These are phyloP conservation scores for Platanus orientalis DNA, from an alignment of 164 flowering plant genomes.

Conservation along the genomic window DNA sequence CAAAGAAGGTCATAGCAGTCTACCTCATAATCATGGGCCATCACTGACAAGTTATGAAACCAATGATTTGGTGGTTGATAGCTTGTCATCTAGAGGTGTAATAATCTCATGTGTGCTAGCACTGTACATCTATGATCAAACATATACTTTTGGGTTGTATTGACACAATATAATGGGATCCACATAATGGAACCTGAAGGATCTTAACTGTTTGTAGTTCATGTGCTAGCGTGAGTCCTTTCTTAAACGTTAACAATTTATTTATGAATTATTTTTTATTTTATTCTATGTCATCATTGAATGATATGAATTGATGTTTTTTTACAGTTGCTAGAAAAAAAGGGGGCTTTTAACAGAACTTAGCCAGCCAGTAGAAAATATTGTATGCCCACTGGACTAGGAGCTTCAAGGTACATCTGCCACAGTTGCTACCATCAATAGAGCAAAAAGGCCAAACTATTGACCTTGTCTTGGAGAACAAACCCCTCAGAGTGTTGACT, in stretches of 20 bases:
- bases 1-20: constrained; percentile 9
- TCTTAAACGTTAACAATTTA: background rate
- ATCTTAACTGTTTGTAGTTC: background rate
- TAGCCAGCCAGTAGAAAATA: constrained; percentile 60
- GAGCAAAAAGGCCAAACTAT: constrained; percentile 79
- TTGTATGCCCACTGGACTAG: constrained; percentile 71
- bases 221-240: background rate
- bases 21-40: background rate
- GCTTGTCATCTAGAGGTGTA: too few species aligned
- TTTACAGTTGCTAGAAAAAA: constrained; percentile 79
- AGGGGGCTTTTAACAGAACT: constrained; percentile 66
- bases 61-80: too few species aligned
- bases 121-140: too few species aligned
- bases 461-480: constrained; percentile 82
- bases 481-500: too few species aligned
- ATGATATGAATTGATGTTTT: background rate
- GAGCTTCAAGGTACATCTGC: constrained; percentile 82
- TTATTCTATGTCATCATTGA: background rate
- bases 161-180: too few species aligned
- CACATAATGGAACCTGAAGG: too few species aligned
- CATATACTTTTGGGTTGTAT: too few species aligned
- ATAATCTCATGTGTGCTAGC: too few species aligned
- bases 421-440: constrained; percentile 56
- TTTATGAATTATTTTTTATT: background rate
- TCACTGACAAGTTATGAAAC: background rate